Percentiles rank a stretch among this genome's conserved stretches.
phyloP scores from a whole-genome alignment of 192 early-diverging fungal species.

The Rhizophagus clarus region DNA sequence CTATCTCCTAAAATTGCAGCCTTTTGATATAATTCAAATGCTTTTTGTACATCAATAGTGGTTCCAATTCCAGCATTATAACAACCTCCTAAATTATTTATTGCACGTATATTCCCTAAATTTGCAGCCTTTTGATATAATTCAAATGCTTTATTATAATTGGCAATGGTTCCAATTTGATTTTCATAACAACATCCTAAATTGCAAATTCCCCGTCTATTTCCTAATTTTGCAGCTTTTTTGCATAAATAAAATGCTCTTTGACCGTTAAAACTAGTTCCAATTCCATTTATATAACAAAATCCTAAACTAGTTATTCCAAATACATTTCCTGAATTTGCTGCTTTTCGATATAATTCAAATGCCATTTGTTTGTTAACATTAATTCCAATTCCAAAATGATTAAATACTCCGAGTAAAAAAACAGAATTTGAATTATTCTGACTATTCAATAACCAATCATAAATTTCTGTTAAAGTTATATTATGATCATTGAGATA shows the following conservation, averaged over 20 bases:
- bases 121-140: constrained; percentile 57
- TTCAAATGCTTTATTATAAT: constrained; percentile 53
- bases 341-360: too few relatives aligned
- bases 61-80: constrained; percentile 66
- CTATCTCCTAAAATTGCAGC: constrained; percentile 63
- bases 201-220: constrained; percentile 54
- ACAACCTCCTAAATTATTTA: constrained; percentile 80
- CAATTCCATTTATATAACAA: constrained; percentile 48
- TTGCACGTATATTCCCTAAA: constrained; percentile 57
- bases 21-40: constrained; percentile 59
- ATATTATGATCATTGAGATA: too few relatives aligned
- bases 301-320: too few relatives aligned
- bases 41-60: constrained; percentile 48
- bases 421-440: too few relatives aligned
- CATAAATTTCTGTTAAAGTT: too few relatives aligned
- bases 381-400: too few relatives aligned
- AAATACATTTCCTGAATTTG: too few relatives aligned
- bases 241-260: constrained; percentile 64
- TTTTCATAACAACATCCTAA: constrained; percentile 62
- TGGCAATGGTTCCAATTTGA: constrained; percentile 55
- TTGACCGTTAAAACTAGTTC: constrained; percentile 60
- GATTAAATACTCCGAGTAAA: too few relatives aligned
- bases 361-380: too few relatives aligned
- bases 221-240: constrained; percentile 54
- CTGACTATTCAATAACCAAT: too few relatives aligned